phyloP scores from a whole-genome alignment of 768 basidiomycete species.

The Suillus subalutaceus region DNA sequence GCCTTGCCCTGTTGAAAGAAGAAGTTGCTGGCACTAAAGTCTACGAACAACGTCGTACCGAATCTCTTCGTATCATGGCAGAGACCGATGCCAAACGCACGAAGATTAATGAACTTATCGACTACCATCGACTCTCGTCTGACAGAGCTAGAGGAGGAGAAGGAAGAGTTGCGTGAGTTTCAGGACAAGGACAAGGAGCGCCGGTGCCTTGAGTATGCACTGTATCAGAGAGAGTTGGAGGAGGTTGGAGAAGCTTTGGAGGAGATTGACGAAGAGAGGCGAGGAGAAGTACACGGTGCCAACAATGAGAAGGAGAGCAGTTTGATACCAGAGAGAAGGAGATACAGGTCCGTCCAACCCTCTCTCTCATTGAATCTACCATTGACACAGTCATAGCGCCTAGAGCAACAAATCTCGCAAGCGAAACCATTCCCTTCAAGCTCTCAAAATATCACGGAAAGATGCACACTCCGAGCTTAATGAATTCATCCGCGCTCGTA shows the following conservation, averaged over 20 bases:
- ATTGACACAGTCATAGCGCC: slow-evolving; percentile 46
- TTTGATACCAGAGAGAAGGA: slow-evolving; percentile 85
- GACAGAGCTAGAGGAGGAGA: slow-evolving; percentile 94
- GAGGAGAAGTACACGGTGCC: slow-evolving; percentile 80
- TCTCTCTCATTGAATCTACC: neutral
- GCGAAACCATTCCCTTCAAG: slow-evolving; percentile 72
- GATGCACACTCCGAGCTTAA: slow-evolving; percentile 84
- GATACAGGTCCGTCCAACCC: slow-evolving; percentile 60
- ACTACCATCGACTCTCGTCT: slow-evolving; percentile 91
- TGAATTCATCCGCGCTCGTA: slow-evolving; percentile 82
- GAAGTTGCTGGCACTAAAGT: slow-evolving; percentile 98
- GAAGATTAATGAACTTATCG: slow-evolving; percentile 89
- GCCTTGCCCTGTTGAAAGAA: slow-evolving; percentile 93
- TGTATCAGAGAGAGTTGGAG: slow-evolving; percentile 88
- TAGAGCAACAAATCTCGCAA: slow-evolving; percentile 74
- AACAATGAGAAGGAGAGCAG: slow-evolving; percentile 81
- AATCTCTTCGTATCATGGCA: slow-evolving; percentile 95
- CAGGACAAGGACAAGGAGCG: slow-evolving; percentile 95
- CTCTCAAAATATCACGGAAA: slow-evolving; percentile 66
- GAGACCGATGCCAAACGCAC: slow-evolving; percentile 92
- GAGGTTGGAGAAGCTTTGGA: slow-evolving; percentile 87
- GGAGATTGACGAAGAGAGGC: slow-evolving; percentile 82
- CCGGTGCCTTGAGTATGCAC: slow-evolving; percentile 91
- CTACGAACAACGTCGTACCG: slow-evolving; percentile 91
- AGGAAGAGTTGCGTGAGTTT: slow-evolving; percentile 96